Percentiles rank a stretch among this genome's conserved stretches.
phyloP scores from a whole-genome alignment of 2,329 filamentous ascomycete species.

The Arthrobotrys megalospora region DNA sequence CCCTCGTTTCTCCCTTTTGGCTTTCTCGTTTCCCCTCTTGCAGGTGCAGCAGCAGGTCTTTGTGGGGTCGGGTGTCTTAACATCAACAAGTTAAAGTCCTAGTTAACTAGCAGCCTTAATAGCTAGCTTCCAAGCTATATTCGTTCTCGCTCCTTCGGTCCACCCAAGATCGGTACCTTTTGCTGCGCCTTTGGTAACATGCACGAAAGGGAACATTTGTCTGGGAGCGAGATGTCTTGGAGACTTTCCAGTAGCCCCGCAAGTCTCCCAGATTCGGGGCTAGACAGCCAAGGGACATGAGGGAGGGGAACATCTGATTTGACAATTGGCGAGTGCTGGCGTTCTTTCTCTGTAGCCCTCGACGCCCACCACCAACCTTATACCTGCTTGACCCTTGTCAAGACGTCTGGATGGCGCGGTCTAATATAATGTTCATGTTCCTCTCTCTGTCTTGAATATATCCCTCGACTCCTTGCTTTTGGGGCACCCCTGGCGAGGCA shows the following conservation, averaged over 20 bases:
- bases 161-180: conserved; percentile 61
- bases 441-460: conserved; percentile 44
- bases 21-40: conserved; percentile 38
- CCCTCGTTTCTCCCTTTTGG: conserved; percentile 14
- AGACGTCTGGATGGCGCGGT: conserved; percentile 54
- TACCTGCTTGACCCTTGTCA: conserved; percentile 52
- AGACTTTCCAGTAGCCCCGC: conserved; percentile 48
- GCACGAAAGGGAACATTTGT: conserved; percentile 56
- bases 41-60: conserved; percentile 20
- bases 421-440: conserved; percentile 44
- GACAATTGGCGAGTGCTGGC: conserved; percentile 59
- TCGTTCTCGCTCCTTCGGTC: conserved; percentile 39
- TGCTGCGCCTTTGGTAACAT: conserved; percentile 54
- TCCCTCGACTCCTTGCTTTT: conserved; percentile 57
- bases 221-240: conserved; percentile 59
- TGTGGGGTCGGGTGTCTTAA: conserved; percentile 38
- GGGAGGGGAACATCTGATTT: conserved; percentile 47
- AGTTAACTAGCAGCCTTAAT: conserved; percentile 11
- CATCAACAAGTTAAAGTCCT: conserved; percentile 16
- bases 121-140: conserved; percentile 7
- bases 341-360: conserved; percentile 27
- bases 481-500: conserved; percentile 38
- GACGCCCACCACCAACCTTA: conserved; percentile 47
- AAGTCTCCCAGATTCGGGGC: conserved; percentile 35
- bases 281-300: conserved; percentile 28